These are phyloP conservation scores for Yamadazyma buinensis DNA, from an alignment of 1,139 yeast genomes.

Conservation along the genomic window DNA sequence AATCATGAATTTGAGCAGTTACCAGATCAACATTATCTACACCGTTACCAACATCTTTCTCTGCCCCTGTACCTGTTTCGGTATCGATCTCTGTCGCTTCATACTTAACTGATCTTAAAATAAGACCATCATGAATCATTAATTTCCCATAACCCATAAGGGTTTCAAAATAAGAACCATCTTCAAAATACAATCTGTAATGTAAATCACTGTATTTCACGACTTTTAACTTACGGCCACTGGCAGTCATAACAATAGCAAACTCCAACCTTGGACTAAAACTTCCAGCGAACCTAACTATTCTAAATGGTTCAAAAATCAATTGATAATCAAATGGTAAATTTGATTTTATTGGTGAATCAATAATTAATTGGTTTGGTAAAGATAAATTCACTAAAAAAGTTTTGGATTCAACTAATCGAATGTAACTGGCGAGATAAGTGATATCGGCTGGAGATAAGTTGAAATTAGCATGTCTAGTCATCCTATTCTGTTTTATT, in stretches of 20 bases:
- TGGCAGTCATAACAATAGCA: conserved; percentile 6
- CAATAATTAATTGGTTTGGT: no score
- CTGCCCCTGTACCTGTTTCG: no score
- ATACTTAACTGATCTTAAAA: no score
- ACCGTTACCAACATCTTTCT: no score
- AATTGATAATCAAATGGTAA: no score
- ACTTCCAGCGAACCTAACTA: conserved; percentile 8
- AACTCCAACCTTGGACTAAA: conserved; percentile 4
- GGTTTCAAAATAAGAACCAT: conserved; percentile 4
- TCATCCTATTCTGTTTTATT: background rate
- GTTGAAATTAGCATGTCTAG: background rate
- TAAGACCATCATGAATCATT: no score
- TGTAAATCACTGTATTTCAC: background rate
- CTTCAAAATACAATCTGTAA: conserved; percentile 5
- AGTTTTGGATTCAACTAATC: background rate
- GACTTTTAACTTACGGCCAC: conserved; percentile 2
- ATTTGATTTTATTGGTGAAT: no score
- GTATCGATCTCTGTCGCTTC: no score
- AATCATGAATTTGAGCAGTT: no score
- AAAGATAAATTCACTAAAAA: background rate
- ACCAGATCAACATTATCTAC: no score
- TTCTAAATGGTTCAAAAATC: conserved; percentile 2
- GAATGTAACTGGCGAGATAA: background rate
- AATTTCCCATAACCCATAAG: no score
- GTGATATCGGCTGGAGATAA: background rate